Evolutionary conservation across 805 yeast genomes (phyloP).

Genomic region (Hanseniaspora thailandica): DNA sequence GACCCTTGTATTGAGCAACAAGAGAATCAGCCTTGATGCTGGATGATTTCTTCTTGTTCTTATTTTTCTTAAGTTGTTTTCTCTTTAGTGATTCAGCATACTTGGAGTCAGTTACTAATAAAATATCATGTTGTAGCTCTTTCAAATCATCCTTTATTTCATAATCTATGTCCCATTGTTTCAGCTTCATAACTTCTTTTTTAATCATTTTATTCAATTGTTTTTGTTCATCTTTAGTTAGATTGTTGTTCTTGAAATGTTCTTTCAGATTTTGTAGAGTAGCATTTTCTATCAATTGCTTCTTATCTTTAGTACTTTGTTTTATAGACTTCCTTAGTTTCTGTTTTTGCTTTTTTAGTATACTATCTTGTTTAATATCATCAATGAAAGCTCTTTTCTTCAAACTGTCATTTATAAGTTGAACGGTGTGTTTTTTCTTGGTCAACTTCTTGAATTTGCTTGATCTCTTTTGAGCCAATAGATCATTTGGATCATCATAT

Average conservation of each 20-base stretch:
- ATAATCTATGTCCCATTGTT: constrained; percentile 34
- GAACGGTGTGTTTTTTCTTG: constrained; percentile 28
- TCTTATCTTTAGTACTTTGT: constrained; percentile 18
- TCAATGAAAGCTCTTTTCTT: constrained; percentile 28
- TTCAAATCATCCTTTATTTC: constrained; percentile 32
- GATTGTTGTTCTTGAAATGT: constrained; percentile 26
- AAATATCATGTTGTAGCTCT: constrained; percentile 34
- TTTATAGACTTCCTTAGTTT: constrained; percentile 25
- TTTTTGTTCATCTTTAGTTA: constrained; percentile 29
- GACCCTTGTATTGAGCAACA: constrained; percentile 37
- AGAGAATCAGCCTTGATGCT: constrained; percentile 23
- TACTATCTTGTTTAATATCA: constrained; percentile 27
- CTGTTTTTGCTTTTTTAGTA: constrained; percentile 29
- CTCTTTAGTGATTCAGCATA: constrained; percentile 29
- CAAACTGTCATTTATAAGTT: constrained; percentile 30
- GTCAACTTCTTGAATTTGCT: constrained; percentile 9
- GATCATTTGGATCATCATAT: constrained; percentile 33
- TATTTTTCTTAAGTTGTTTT: constrained; percentile 19
- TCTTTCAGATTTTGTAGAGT: constrained; percentile 28
- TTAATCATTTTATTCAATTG: constrained; percentile 29
- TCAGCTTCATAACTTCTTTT: constrained; percentile 31
- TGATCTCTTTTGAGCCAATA: constrained; percentile 18
- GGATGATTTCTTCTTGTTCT: constrained; percentile 19
- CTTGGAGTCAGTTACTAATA: constrained; percentile 32
- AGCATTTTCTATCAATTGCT: constrained; percentile 26